These are phyloP conservation scores for Gnomoniopsis sp. DNA, from an alignment of 2,329 filamentous ascomycete genomes.

Conservation along the genomic window DNA sequence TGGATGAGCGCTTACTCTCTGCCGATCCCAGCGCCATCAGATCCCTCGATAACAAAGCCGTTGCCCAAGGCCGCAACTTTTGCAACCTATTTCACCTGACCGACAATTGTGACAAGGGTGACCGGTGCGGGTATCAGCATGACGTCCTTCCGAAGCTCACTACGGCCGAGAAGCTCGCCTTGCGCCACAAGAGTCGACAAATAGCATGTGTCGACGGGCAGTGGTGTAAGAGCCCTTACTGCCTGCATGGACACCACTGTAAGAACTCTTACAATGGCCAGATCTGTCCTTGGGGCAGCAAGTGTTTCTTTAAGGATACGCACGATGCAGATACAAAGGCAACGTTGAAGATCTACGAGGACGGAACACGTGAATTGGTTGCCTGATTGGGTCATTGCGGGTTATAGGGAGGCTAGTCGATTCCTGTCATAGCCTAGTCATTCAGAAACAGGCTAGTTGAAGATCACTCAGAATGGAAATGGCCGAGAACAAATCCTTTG, in stretches of 20 bases:
- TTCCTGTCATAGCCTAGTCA: too few relatives aligned
- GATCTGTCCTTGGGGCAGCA: constrained; percentile 7
- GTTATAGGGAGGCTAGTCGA: too few relatives aligned
- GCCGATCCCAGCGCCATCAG: constrained; percentile 1
- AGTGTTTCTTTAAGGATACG: constrained; percentile 15
- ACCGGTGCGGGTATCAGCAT: constrained; percentile 12
- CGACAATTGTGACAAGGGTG: constrained; percentile 9
- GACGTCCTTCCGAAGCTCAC: constrained; percentile 4
- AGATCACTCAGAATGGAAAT: too few relatives aligned
- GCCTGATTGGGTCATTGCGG: background rate
- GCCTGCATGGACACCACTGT: constrained; percentile 17
- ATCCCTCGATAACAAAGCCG: constrained; percentile 13
- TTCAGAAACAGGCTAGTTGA: too few relatives aligned
- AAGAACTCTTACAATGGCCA: constrained; percentile 14
- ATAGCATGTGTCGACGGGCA: constrained; percentile 7
- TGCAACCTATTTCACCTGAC: constrained; percentile 17
- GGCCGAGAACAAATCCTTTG: too few relatives aligned
- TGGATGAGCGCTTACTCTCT: constrained; percentile 13
- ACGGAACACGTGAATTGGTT: constrained; percentile 9
- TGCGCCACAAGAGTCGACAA: constrained; percentile 18
- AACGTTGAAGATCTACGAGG: constrained; percentile 10
- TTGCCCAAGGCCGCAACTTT: constrained; percentile 15
- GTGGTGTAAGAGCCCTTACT: constrained; percentile 12
- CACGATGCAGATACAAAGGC: constrained; percentile 11
- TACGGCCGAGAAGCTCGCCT: constrained; percentile 8